Evolutionary conservation across 192 early-diverging fungal species (phyloP).

Genomic region (Coemansia asiatica): DNA sequence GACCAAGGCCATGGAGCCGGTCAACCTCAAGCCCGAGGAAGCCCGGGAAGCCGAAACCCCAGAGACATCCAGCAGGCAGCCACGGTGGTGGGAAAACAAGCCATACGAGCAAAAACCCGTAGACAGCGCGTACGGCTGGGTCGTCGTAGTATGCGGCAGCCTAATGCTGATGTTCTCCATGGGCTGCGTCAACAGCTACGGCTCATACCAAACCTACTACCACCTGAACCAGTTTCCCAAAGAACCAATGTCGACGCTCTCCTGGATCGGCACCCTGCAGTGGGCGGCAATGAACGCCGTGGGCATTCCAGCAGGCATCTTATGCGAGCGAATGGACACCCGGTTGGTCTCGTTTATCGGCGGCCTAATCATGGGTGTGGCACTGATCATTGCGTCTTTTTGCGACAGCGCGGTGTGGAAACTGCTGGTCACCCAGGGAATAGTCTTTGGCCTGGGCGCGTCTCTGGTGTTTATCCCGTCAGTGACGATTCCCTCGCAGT

Average conservation of each 20-base stretch:
- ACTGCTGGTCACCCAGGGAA: conserved; percentile 64
- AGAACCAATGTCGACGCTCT: conserved; percentile 47
- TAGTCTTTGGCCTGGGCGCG: conserved; percentile 58
- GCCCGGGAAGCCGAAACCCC: not conserved
- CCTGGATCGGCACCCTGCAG: conserved; percentile 58
- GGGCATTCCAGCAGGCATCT: conserved; percentile 51
- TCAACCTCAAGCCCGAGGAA: not conserved
- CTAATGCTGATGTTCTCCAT: conserved; percentile 57
- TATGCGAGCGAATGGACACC: conserved; percentile 57
- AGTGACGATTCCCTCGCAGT: conserved; percentile 59
- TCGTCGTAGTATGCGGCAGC: conserved; percentile 54
- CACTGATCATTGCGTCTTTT: conserved; percentile 59
- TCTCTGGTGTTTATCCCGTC: conserved; percentile 56
- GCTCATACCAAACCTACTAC: conserved; percentile 56
- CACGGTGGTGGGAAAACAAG: conserved; percentile 49
- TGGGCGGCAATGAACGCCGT: conserved; percentile 53
- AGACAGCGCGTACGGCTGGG: conserved; percentile 54
- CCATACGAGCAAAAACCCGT: conserved; percentile 31
- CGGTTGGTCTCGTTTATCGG: conserved; percentile 55
- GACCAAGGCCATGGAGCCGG: not conserved
- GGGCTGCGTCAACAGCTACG: conserved; percentile 60
- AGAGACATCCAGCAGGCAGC: not conserved
- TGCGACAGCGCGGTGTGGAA: conserved; percentile 60
- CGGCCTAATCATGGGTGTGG: conserved; percentile 53
- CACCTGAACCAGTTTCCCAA: conserved; percentile 32